Conservation (phyloP, 805 yeast genomes). For the Wickerhamomyces silvicola region DNA sequence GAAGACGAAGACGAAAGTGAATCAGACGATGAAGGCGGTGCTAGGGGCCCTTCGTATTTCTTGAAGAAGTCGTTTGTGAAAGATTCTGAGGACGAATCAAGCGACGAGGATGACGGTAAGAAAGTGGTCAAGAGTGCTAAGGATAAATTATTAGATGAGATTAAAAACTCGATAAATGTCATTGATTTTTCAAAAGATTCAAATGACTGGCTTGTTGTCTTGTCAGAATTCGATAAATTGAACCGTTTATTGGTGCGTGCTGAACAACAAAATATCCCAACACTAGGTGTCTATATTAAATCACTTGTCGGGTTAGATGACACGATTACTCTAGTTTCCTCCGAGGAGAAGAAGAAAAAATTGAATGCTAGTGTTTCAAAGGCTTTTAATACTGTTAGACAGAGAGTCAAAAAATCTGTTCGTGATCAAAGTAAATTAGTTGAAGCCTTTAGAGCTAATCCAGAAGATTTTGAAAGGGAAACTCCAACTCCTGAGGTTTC, state of each 20-base stretch:
- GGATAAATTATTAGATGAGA: slow-evolving; percentile 87
- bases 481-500: slow-evolving; percentile 25
- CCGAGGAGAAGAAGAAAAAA: slow-evolving; percentile 53
- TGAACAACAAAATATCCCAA: slow-evolving; percentile 66
- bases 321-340: slow-evolving; percentile 45
- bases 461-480: slow-evolving; percentile 66
- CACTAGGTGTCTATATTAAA: slow-evolving; percentile 67
- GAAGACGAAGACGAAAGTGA: slow-evolving; percentile 32
- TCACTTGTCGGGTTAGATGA: slow-evolving; percentile 69
- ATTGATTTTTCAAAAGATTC: slow-evolving; percentile 63
- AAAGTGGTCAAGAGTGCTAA: slow-evolving; percentile 89
- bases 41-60: slow-evolving; percentile 39
- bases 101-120: slow-evolving; percentile 62
- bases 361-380: slow-evolving; percentile 78
- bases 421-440: slow-evolving; percentile 62
- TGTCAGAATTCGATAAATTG: slow-evolving; percentile 73
- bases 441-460: slow-evolving; percentile 55
- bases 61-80: slow-evolving; percentile 33
- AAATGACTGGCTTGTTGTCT: slow-evolving; percentile 74
- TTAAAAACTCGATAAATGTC: slow-evolving; percentile 57
- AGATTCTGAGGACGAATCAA: slow-evolving; percentile 38
- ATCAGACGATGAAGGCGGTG: slow-evolving; percentile 36
- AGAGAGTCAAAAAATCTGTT: slow-evolving; percentile 75
- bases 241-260: slow-evolving; percentile 60
- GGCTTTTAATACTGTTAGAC: slow-evolving; percentile 81